phyloP scores from a whole-genome alignment of 2,329 filamentous ascomycete species.

The Aureobasidium vineae region DNA sequence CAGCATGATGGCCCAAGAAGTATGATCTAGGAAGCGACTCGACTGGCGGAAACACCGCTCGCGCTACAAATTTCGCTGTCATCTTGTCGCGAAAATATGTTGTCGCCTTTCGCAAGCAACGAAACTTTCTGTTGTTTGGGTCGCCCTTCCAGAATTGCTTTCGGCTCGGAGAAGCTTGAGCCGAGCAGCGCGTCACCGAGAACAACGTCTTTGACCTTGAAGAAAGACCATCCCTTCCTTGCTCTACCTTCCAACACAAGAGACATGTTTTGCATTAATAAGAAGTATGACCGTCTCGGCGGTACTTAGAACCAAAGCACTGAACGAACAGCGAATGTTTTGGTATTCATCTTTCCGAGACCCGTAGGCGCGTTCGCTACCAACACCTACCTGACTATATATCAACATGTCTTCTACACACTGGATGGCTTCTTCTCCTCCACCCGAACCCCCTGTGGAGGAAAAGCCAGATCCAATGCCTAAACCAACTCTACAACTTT shows the following conservation, averaged over 20 bases:
- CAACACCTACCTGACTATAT: background rate
- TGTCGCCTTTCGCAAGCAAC: background rate
- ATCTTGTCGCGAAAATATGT: conserved; percentile 29
- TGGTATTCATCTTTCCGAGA: background rate
- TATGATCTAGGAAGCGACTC: conserved; percentile 81
- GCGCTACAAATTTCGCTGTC: conserved; percentile 65
- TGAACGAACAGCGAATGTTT: background rate
- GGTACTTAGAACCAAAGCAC: background rate
- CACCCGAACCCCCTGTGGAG: background rate
- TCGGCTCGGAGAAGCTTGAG: conserved; percentile 4
- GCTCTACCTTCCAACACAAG: background rate
- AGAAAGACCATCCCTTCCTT: background rate
- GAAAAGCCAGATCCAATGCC: background rate
- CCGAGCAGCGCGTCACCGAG: conserved; percentile 13
- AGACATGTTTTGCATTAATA: background rate
- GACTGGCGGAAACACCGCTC: conserved; percentile 69
- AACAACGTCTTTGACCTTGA: background rate
- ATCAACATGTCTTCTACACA: conserved; percentile 6
- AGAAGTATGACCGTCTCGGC: background rate
- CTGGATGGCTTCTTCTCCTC: conserved; percentile 20
- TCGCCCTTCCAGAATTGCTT: background rate
- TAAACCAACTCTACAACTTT: conserved; percentile 41
- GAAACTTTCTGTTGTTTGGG: background rate
- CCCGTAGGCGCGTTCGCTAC: background rate
- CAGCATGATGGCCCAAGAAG: conserved; percentile 88